Evolutionary conservation across 768 basidiomycete species (phyloP).

Genomic region (Aureoboletus auriporus): DNA sequence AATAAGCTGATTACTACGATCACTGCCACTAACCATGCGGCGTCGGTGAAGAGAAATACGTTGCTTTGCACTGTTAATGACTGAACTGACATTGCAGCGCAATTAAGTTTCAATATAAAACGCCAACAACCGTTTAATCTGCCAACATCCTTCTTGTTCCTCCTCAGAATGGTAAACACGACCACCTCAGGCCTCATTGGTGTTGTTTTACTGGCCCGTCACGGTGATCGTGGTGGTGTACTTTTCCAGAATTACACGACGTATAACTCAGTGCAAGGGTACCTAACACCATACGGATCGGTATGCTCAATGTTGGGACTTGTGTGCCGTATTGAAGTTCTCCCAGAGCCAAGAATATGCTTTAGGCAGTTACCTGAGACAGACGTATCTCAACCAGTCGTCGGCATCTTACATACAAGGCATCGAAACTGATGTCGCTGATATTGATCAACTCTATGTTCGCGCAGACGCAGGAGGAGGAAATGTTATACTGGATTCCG

Average conservation of each 20-base stretch:
- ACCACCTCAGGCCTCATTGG: constrained; percentile 47
- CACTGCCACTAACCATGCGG: no score
- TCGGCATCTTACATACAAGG: constrained; percentile 67
- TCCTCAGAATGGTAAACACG: constrained; percentile 23
- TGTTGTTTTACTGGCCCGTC: constrained; percentile 70
- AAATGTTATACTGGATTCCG: constrained; percentile 76
- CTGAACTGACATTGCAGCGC: no score
- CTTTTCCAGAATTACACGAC: constrained; percentile 69
- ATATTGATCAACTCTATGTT: constrained; percentile 66
- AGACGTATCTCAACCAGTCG: constrained; percentile 56
- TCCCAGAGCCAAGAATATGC: constrained; percentile 48
- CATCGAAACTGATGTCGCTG: constrained; percentile 60
- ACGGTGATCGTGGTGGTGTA: constrained; percentile 62
- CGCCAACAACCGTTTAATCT: neutral
- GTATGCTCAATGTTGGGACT: constrained; percentile 33
- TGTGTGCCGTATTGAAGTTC: neutral
- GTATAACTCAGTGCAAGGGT: constrained; percentile 60
- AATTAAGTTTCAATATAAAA: no score
- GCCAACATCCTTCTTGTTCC: neutral
- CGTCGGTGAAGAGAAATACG: no score
- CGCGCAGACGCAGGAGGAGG: constrained; percentile 81
- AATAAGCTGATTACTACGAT: no score
- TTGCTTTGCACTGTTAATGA: no score
- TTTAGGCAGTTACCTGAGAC: constrained; percentile 56
- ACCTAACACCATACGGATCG: constrained; percentile 72